Percentiles rank a stretch among this genome's conserved stretches.
These are phyloP conservation scores for Pelargonium myrrhifolium DNA, from an alignment of 441 rosid species.

Conservation along the genomic window DNA sequence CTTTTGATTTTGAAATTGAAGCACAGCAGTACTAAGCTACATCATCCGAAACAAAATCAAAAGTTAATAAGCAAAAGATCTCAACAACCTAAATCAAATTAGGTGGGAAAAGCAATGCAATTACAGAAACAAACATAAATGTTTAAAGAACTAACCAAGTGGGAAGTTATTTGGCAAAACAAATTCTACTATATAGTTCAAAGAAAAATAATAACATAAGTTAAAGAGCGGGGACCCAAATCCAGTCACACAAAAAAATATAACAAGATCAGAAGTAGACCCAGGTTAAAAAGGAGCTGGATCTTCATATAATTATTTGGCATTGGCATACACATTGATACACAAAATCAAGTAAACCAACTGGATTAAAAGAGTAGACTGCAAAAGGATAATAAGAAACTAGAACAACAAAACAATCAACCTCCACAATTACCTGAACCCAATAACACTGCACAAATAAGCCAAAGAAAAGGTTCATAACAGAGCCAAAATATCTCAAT, in stretches of 20 bases:
- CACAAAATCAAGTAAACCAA: too few species aligned
- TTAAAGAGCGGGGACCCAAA: background rate
- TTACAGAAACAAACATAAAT: background rate
- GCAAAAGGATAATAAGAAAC: too few species aligned
- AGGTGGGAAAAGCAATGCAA: background rate
- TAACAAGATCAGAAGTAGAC: background rate
- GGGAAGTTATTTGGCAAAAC: background rate
- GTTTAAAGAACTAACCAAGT: background rate
- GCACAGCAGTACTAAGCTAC: conserved; percentile 74
- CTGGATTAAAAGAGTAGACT: too few species aligned
- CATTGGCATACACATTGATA: too few species aligned
- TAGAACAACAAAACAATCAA: too few species aligned
- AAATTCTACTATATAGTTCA: background rate
- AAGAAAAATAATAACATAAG: background rate
- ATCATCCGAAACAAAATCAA: conserved; percentile 15
- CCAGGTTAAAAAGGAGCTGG: background rate
- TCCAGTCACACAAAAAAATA: background rate
- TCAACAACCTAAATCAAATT: background rate
- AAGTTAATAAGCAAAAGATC: conserved; percentile 11
- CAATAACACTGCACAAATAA: too few species aligned
- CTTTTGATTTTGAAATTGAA: conserved; percentile 87
- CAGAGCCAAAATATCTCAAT: too few species aligned
- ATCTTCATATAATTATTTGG: background rate
- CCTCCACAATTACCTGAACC: too few species aligned
- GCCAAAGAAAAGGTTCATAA: too few species aligned